Evolutionary conservation across 106 monocot genomes (phyloP).

Genomic region (Posidonia australis): DNA sequence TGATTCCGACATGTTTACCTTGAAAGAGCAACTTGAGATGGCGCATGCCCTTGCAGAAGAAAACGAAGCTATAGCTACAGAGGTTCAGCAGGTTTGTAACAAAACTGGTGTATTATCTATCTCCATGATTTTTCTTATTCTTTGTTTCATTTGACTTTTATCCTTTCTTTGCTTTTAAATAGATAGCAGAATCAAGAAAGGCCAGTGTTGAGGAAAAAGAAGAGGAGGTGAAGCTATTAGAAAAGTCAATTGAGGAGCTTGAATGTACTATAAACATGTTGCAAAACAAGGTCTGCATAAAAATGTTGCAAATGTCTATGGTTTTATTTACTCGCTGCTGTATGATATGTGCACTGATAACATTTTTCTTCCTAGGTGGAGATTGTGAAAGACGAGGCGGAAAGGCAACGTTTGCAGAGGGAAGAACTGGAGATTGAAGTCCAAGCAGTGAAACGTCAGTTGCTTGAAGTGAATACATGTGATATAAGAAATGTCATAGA

Average conservation of each 20-base stretch:
- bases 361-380: constrained; percentile 39
- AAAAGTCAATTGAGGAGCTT: constrained; percentile 85
- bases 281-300: constrained; percentile 56
- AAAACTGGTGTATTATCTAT: constrained; percentile 1
- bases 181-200: constrained; percentile 67
- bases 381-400: constrained; percentile 72
- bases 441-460: constrained; percentile 41
- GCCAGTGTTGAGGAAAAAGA: constrained; percentile 69
- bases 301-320: background rate
- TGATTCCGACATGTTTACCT: constrained; percentile 19
- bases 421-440: constrained; percentile 68
- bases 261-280: constrained; percentile 74
- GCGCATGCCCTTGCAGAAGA: constrained; percentile 69
- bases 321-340: background rate
- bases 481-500: constrained; percentile 6
- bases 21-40: constrained; percentile 67
- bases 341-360: background rate
- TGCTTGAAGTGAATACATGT: constrained; percentile 17
- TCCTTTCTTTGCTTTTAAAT: background rate
- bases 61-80: constrained; percentile 77
- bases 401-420: constrained; percentile 60
- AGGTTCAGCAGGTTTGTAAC: constrained; percentile 56
- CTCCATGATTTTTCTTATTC: background rate
- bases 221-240: constrained; percentile 78
- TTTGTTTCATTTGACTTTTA: background rate